A percentile compares a stretch with the other conserved stretches of the same genome.
Conservation (phyloP, 306 rosid genomes). For the Begonia loranthoides region DNA sequence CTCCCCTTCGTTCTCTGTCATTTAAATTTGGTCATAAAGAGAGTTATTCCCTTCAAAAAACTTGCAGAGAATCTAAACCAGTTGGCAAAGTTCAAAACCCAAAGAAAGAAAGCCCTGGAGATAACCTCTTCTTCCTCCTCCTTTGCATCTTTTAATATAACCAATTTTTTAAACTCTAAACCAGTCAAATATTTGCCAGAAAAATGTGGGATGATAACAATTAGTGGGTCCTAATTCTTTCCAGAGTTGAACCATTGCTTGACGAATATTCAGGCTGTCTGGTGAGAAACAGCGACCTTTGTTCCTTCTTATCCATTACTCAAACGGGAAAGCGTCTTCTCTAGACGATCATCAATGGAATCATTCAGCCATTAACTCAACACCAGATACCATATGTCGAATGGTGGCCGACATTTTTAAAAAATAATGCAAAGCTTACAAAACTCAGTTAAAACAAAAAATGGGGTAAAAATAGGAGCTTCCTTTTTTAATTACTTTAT, state of each 20-base stretch:
- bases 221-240: constrained; percentile 24
- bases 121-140: background rate
- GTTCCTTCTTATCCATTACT: constrained; percentile 41
- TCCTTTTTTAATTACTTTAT: background rate
- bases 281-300: constrained; percentile 27
- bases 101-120: no score
- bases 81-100: no score
- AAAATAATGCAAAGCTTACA: no score
- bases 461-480: background rate
- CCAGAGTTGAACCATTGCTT: constrained; percentile 8
- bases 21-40: constrained; percentile 1
- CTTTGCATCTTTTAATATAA: background rate
- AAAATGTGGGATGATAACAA: no score
- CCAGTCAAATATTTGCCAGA: background rate
- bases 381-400: no score
- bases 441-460: no score
- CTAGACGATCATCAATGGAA: no score
- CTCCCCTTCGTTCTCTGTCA: background rate
- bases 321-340: no score
- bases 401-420: no score
- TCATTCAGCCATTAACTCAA: no score
- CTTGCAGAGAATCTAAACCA: background rate
- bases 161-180: background rate
- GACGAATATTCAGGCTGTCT: constrained; percentile 66
- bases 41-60: background rate